These are phyloP conservation scores for Podaxis sp. DNA, from an alignment of 768 basidiomycete genomes.

Conservation along the genomic window DNA sequence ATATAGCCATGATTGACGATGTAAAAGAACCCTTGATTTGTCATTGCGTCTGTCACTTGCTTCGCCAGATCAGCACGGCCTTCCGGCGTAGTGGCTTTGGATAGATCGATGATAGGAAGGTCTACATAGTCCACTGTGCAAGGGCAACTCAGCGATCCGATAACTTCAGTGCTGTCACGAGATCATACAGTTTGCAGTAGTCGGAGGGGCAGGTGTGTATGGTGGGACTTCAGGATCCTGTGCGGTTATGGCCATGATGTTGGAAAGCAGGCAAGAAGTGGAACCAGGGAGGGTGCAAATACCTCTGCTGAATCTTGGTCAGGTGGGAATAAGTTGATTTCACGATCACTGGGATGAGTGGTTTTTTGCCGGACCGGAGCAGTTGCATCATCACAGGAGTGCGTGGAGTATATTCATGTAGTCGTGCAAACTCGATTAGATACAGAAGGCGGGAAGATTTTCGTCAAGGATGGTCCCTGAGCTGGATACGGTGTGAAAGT, in stretches of 20 bases:
- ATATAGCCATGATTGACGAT: slow-evolving; percentile 48
- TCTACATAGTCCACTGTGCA: slow-evolving; percentile 41
- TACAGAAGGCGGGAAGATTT: not conserved
- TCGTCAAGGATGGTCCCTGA: not conserved
- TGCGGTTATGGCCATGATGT: not conserved
- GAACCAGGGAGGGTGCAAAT: not conserved
- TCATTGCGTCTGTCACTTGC: slow-evolving; percentile 47
- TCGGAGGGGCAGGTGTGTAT: slow-evolving; percentile 22
- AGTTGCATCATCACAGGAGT: not conserved
- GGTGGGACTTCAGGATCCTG: slow-evolving; percentile 14
- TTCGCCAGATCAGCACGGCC: slow-evolving; percentile 36
- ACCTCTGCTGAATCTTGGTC: not conserved
- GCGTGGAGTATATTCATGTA: not conserved
- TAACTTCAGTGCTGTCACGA: not conserved
- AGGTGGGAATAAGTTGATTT: not conserved
- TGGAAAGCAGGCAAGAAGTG: not conserved
- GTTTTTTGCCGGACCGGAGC: not conserved
- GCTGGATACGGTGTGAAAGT: not conserved
- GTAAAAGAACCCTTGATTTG: slow-evolving; percentile 46
- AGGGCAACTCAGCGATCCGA: not conserved
- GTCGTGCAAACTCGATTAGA: not conserved
- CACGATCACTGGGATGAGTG: not conserved
- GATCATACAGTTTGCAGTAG: slow-evolving; percentile 20
- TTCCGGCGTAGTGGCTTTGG: slow-evolving; percentile 36
- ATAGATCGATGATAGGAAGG: slow-evolving; percentile 52